phyloP scores from a whole-genome alignment of 257 asterid species.

The Rehmannia glutinosa region DNA sequence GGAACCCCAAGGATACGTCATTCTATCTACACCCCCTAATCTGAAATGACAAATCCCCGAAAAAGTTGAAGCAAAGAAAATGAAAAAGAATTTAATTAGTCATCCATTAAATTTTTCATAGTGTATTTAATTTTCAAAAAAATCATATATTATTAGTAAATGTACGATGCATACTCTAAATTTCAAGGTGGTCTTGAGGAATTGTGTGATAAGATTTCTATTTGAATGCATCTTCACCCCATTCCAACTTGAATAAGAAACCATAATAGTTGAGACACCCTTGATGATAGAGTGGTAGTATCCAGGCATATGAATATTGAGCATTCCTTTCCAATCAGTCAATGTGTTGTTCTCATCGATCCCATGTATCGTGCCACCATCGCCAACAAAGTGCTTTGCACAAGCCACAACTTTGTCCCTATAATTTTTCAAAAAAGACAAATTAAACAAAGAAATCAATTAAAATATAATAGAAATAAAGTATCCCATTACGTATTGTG shows the following conservation, averaged over 20 bases:
- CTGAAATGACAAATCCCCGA: slow-evolving; percentile 24
- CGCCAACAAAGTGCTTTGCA: slow-evolving; percentile 30
- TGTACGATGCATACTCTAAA: slow-evolving; percentile 21
- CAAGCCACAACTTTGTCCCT: slow-evolving; percentile 28
- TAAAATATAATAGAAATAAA: too few relatives aligned
- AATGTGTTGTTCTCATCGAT: slow-evolving; percentile 25
- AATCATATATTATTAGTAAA: neutral
- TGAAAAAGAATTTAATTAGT: neutral
- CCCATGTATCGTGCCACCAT: slow-evolving; percentile 25
- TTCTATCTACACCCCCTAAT: slow-evolving; percentile 22
- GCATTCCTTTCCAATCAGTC: slow-evolving; percentile 8
- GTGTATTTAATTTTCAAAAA: neutral
- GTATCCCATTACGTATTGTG: too few relatives aligned
- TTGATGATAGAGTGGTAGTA: slow-evolving; percentile 21
- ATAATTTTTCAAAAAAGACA: neutral
- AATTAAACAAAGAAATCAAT: neutral
- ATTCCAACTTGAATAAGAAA: slow-evolving; percentile 31
- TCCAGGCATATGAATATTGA: slow-evolving; percentile 28
- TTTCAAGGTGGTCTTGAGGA: slow-evolving; percentile 18
- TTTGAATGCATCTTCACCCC: slow-evolving; percentile 30
- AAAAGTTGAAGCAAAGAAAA: neutral
- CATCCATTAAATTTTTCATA: neutral
- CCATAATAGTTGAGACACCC: slow-evolving; percentile 24
- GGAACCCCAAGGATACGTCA: slow-evolving; percentile 5
- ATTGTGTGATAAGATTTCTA: slow-evolving; percentile 15